These are phyloP conservation scores for Cyclocybe cylindracea DNA, from an alignment of 768 basidiomycete genomes.

Conservation along the genomic window DNA sequence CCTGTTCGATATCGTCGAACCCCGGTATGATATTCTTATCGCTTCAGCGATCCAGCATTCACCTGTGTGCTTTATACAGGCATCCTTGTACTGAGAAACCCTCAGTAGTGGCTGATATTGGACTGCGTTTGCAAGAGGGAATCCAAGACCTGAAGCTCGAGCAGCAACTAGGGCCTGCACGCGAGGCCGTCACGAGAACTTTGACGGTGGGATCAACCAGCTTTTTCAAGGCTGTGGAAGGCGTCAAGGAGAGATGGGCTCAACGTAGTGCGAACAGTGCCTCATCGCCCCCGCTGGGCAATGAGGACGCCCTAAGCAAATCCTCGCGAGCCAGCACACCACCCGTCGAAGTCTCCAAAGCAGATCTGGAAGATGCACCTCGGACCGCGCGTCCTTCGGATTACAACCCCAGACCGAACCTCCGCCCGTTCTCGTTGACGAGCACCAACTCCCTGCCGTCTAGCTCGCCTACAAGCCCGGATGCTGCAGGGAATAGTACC, in stretches of 20 bases:
- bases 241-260: slow-evolving; percentile 76
- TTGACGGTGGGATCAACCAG: slow-evolving; percentile 72
- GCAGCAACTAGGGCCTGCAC: slow-evolving; percentile 90
- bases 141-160: slow-evolving; percentile 93
- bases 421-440: slow-evolving; percentile 29
- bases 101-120: slow-evolving; percentile 87
- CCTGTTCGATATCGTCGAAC: slow-evolving; percentile 94
- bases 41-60: background rate
- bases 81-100: slow-evolving; percentile 95
- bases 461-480: slow-evolving; percentile 18
- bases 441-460: slow-evolving; percentile 23
- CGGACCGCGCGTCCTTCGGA: slow-evolving; percentile 20
- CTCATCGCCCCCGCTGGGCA: slow-evolving; percentile 17
- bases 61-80: slow-evolving; percentile 35
- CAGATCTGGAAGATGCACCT: slow-evolving; percentile 32
- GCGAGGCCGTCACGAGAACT: slow-evolving; percentile 85
- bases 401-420: slow-evolving; percentile 11
- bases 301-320: slow-evolving; percentile 23
- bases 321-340: slow-evolving; percentile 37
- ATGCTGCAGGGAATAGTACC: background rate
- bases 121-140: slow-evolving; percentile 89
- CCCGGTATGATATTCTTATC: slow-evolving; percentile 52
- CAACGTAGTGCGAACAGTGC: slow-evolving; percentile 25
- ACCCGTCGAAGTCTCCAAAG: slow-evolving; percentile 39
- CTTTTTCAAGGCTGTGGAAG: slow-evolving; percentile 89